These are phyloP conservation scores for Elaeis oleifera DNA, from an alignment of 202 grass and related monocot species.

Conservation along the genomic window DNA sequence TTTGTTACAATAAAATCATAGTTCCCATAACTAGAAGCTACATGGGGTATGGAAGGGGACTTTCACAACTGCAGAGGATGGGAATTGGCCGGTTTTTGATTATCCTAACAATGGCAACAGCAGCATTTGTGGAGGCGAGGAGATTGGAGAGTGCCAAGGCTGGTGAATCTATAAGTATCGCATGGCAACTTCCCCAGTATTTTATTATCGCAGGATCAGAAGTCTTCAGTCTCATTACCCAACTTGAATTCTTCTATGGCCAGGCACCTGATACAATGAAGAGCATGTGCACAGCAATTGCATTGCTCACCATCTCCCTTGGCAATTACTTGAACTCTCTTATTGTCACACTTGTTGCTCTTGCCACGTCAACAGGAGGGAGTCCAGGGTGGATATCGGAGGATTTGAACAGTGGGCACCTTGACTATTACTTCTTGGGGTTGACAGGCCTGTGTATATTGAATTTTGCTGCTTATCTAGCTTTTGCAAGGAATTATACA, in stretches of 20 bases:
- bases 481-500: slow-evolving; percentile 51
- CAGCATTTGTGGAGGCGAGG: slow-evolving; percentile 50
- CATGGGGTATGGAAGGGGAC: slow-evolving; percentile 33
- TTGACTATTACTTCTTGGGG: slow-evolving; percentile 18
- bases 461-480: slow-evolving; percentile 52
- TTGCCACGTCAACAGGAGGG: slow-evolving; percentile 13
- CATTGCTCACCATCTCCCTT: slow-evolving; percentile 60
- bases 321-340: slow-evolving; percentile 82
- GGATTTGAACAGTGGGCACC: slow-evolving; percentile 17
- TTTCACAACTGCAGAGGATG: slow-evolving; percentile 84
- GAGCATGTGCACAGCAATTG: slow-evolving; percentile 71
- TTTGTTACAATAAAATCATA: slow-evolving; percentile 52
- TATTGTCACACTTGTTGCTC: slow-evolving; percentile 37
- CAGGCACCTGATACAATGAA: slow-evolving; percentile 68
- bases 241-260: slow-evolving; percentile 93
- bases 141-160: slow-evolving; percentile 35
- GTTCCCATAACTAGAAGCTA: slow-evolving; percentile 39
- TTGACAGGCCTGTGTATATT: slow-evolving; percentile 5
- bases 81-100: slow-evolving; percentile 57
- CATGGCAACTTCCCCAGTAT: slow-evolving; percentile 71
- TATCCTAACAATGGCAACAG: slow-evolving; percentile 41
- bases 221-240: slow-evolving; percentile 70
- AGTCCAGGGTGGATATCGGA: slow-evolving; percentile 17
- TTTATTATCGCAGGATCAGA: slow-evolving; percentile 73
- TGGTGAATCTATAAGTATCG: slow-evolving; percentile 54